Evolutionary conservation across 2,329 filamentous ascomycete species (phyloP).

Genomic region (Trichoderma endophyticum): DNA sequence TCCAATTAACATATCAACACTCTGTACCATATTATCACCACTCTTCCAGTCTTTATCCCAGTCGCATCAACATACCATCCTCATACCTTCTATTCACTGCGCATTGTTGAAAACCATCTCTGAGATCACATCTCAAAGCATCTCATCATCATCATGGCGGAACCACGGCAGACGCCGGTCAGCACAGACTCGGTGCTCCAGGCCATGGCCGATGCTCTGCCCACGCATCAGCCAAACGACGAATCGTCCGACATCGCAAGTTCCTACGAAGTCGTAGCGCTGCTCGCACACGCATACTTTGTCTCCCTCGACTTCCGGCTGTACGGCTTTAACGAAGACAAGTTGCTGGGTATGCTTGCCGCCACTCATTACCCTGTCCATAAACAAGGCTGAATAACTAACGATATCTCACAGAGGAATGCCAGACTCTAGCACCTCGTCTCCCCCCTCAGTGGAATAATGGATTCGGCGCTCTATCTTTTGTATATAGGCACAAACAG

Average conservation of each 20-base stretch:
- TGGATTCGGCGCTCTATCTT: slow-evolving; percentile 66
- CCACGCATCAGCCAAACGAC: slow-evolving; percentile 51
- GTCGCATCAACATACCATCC: background rate
- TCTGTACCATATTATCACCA: background rate
- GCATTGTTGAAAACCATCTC: background rate
- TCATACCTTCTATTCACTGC: background rate
- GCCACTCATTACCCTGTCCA: background rate
- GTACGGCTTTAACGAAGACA: slow-evolving; percentile 79
- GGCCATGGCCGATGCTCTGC: slow-evolving; percentile 58
- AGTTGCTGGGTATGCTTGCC: slow-evolving; percentile 58
- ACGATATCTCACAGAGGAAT: slow-evolving; percentile 36
- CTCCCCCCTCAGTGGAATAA: slow-evolving; percentile 80
- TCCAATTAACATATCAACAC: background rate
- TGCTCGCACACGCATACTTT: slow-evolving; percentile 84
- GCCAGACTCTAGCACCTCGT: slow-evolving; percentile 55
- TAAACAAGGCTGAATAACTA: background rate
- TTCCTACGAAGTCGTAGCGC: slow-evolving; percentile 76
- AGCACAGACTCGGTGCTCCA: slow-evolving; percentile 43
- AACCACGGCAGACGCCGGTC: slow-evolving; percentile 19
- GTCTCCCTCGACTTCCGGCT: slow-evolving; percentile 75
- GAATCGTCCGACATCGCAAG: slow-evolving; percentile 62
- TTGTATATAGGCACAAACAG: slow-evolving; percentile 82
- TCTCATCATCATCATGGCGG: background rate
- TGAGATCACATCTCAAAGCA: background rate
- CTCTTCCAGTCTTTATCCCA: background rate